Evolutionary conservation across 1,139 yeast species (phyloP).

Genomic region (Pichia sp.): DNA sequence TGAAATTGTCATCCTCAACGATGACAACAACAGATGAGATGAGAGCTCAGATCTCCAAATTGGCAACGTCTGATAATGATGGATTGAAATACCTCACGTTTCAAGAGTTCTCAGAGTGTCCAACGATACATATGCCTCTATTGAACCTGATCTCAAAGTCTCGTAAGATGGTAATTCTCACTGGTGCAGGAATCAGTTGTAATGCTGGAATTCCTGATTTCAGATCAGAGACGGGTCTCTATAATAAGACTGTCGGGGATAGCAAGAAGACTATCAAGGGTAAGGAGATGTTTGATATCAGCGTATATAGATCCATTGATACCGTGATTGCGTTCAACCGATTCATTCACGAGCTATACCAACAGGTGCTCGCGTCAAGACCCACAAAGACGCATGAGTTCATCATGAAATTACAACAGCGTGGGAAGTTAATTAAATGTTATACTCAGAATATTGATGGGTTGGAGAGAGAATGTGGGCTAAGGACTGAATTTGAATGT

Average conservation of each 20-base stretch:
- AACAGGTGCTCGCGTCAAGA: conserved; percentile 53
- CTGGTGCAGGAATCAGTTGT: conserved; percentile 96
- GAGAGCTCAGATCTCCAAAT: conserved; percentile 6
- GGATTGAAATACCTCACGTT: conserved; percentile 9
- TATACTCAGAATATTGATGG: conserved; percentile 81
- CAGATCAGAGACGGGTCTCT: conserved; percentile 76
- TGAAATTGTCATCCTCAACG: no score
- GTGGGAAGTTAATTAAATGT: conserved; percentile 68
- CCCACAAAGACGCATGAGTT: conserved; percentile 85
- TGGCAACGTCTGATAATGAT: conserved; percentile 1
- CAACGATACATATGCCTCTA: no score
- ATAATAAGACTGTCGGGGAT: conserved; percentile 54
- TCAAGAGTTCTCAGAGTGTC: conserved; percentile 8
- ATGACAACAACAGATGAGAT: conserved; percentile 3
- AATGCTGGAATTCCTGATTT: conserved; percentile 97
- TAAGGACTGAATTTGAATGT: conserved; percentile 24
- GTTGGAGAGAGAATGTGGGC: conserved; percentile 40
- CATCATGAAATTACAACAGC: conserved; percentile 55
- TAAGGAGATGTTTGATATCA: conserved; percentile 83
- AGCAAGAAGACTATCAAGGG: conserved; percentile 56
- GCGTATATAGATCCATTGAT: conserved; percentile 61
- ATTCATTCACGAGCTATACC: conserved; percentile 64
- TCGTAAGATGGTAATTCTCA: conserved; percentile 51
- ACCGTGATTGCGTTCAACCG: conserved; percentile 68
- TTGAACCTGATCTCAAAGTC: conserved; percentile 20